Conservation (phyloP, 768 basidiomycete species). For the Tulasnella sp. region DNA sequence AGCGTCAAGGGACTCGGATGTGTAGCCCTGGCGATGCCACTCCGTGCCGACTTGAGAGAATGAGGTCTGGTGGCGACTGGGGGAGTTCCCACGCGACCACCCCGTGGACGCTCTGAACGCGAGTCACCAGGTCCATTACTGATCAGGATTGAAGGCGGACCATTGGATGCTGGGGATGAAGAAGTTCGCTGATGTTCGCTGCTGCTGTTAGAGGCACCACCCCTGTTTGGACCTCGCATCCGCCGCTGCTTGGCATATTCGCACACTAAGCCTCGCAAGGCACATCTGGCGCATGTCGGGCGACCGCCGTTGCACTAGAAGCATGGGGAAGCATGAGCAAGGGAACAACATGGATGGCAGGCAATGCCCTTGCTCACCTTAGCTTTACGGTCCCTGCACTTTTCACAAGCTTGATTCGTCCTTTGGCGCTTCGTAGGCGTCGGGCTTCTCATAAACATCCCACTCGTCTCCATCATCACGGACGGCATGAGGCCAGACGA, state of each 20-base stretch:
- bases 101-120: neutral
- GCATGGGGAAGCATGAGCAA: neutral
- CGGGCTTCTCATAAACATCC: slow-evolving; percentile 18
- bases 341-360: too few relatives aligned
- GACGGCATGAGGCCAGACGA: neutral
- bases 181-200: too few relatives aligned
- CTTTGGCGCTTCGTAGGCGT: slow-evolving; percentile 20
- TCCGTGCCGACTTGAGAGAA: too few relatives aligned
- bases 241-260: slow-evolving; percentile 20
- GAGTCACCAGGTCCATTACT: neutral
- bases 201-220: too few relatives aligned
- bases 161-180: too few relatives aligned
- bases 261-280: slow-evolving; percentile 19
- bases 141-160: neutral
- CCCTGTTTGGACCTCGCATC: slow-evolving; percentile 22
- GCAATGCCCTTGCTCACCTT: slow-evolving; percentile 21
- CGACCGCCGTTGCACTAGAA: slow-evolving; percentile 23
- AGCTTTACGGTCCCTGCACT: slow-evolving; percentile 26
- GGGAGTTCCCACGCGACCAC: too few relatives aligned
- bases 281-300: slow-evolving; percentile 24
- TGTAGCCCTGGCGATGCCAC: too few relatives aligned
- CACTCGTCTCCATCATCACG: neutral
- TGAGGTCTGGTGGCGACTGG: too few relatives aligned
- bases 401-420: slow-evolving; percentile 27
- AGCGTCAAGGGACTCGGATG: neutral